Evolutionary conservation across 1,284 basidiomycete genomes (phyloP).

Genomic region (Trichosporon sp.): DNA sequence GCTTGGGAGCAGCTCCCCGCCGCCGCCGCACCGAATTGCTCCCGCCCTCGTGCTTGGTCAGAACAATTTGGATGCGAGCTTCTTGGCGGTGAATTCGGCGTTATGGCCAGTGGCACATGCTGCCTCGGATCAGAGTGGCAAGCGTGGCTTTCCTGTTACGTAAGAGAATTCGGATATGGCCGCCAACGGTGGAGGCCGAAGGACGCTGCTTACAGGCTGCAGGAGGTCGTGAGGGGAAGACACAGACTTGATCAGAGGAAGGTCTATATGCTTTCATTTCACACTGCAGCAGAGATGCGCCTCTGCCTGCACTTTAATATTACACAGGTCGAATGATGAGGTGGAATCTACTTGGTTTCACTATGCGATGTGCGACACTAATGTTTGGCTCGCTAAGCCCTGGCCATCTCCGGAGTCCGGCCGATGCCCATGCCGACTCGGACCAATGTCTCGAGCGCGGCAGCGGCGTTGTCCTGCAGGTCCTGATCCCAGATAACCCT

Average conservation of each 20-base stretch:
- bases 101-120: background rate
- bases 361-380: background rate
- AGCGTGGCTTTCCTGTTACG: background rate
- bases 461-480: conserved; percentile 73
- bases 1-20: background rate
- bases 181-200: background rate
- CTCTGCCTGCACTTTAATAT: background rate
- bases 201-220: background rate
- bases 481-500: conserved; percentile 85
- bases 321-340: background rate
- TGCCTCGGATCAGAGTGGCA: background rate
- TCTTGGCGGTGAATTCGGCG: background rate
- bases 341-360: background rate
- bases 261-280: background rate
- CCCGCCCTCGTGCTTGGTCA: background rate
- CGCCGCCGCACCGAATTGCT: background rate
- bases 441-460: conserved; percentile 79
- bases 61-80: background rate
- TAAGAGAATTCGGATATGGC: background rate
- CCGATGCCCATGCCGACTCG: conserved; percentile 83
- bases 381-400: background rate
- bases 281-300: background rate
- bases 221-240: too few species aligned
- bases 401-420: conserved; percentile 5
- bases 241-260: background rate